Evolutionary conservation across 306 rosid species (phyloP).

Genomic region (Quercus mongolica): DNA sequence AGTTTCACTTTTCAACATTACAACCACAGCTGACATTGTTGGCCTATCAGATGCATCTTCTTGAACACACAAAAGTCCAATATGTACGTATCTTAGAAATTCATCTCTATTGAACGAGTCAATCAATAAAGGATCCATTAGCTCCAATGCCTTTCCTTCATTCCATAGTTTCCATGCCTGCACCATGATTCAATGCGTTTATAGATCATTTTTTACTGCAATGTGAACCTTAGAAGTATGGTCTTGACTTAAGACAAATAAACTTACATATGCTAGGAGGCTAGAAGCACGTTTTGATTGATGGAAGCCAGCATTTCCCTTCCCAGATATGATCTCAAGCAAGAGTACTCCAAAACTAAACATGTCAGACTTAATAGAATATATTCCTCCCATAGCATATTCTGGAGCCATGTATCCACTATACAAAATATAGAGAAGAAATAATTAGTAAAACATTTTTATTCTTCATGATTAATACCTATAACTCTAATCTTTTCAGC

Average conservation of each 20-base stretch:
- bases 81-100: constrained; percentile 31
- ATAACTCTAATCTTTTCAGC: too few species aligned
- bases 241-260: too few species aligned
- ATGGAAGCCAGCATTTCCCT: constrained; percentile 23
- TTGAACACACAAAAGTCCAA: constrained; percentile 49
- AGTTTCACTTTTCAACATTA: constrained; percentile 36
- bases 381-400: constrained; percentile 49
- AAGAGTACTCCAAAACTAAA: constrained; percentile 37
- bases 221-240: not conserved
- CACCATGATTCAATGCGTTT: not conserved
- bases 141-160: constrained; percentile 29
- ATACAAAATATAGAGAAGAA: not conserved
- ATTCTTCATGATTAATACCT: too few species aligned
- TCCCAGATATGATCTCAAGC: constrained; percentile 45
- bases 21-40: constrained; percentile 42
- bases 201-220: not conserved
- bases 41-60: constrained; percentile 49
- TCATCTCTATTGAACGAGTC: constrained; percentile 27
- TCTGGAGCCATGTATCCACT: constrained; percentile 41
- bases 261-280: constrained; percentile 40
- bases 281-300: constrained; percentile 26
- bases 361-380: constrained; percentile 42
- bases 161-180: constrained; percentile 48
- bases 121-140: constrained; percentile 34
- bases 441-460: too few species aligned